phyloP scores from a whole-genome alignment of 2,329 filamentous ascomycete genomes.

The Fusarium sp. region DNA sequence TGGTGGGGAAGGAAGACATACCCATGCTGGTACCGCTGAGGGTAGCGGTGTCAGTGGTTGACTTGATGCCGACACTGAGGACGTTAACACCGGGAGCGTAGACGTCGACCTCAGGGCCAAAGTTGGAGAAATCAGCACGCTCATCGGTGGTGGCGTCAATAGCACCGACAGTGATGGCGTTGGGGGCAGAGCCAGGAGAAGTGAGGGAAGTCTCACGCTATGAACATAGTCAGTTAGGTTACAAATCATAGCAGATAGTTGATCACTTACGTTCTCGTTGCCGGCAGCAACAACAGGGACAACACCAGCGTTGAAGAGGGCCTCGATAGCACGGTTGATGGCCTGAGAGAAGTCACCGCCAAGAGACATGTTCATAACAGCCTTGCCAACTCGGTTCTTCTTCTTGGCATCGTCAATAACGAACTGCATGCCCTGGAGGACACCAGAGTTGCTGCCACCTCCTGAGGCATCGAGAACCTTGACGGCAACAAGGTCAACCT shows the following conservation, averaged over 20 bases:
- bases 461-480: constrained; percentile 65
- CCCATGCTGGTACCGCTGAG: constrained; percentile 69
- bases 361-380: constrained; percentile 72
- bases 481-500: constrained; percentile 60
- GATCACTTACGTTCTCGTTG: constrained; percentile 58
- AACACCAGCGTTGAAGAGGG: constrained; percentile 59
- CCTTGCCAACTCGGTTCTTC: constrained; percentile 57
- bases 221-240: constrained; percentile 12
- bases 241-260: neutral
- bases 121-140: constrained; percentile 67
- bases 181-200: constrained; percentile 64
- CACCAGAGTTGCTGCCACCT: constrained; percentile 48
- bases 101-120: constrained; percentile 61
- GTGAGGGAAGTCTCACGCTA: constrained; percentile 58
- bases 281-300: constrained; percentile 69
- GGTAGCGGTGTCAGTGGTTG: constrained; percentile 53
- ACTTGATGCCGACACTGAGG: constrained; percentile 61
- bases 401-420: constrained; percentile 57
- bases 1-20: constrained; percentile 35
- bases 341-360: constrained; percentile 60
- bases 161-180: constrained; percentile 68
- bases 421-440: constrained; percentile 69
- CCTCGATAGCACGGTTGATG: constrained; percentile 65
- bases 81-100: constrained; percentile 66
- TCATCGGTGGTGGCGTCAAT: constrained; percentile 61